Base-by-base conservation (phyloP, 2,329 filamentous ascomycete genomes). In the Trichoderma cornu-damae region DNA sequence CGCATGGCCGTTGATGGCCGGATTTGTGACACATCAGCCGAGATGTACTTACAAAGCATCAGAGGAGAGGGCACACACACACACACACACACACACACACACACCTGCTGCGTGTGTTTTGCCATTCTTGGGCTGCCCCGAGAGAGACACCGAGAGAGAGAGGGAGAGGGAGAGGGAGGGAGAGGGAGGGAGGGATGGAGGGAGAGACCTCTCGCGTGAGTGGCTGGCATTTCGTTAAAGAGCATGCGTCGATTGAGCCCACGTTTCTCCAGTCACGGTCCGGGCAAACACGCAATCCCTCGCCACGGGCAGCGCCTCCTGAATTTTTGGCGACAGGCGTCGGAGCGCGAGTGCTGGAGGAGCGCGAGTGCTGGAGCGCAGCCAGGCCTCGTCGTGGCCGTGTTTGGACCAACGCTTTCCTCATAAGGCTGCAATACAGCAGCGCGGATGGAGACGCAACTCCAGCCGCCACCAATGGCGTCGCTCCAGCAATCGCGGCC, bases 341-440 rank as follows among this genome's bases (percentile, higher is more conserved):
- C 37, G 37, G 43, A 44, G 53, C 26, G 43, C 48, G 53, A 56
- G 51, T 8, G 18, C 32, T 38, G 11, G n/a, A 28, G 18, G n/a
- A n/a, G n/a, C n/a, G n/a, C n/a, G n/a, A n/a, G n/a, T n/a, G n/a
- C n/a, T n/a, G n/a, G 14, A 26, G 16, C 48, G 24, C 48, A 51
- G 24, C 32, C 16, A n/a, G 37, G 18, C n/a, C 37, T 35, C 34
- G 57, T 59, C 57, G 57, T 59, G 57, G 57, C 50, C 40, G 22
- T 51, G 26, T 50, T 26, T 22, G 30, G 40, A 22, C 57, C 57
- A 55, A 51, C 40, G 44, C n/a, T 59, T 28, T 59, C 32, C 22
- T 24, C 49, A 32, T 59, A 59, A 55, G 57, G 57, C 57, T 59
- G 57, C 57, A 59, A 59, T 55, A 44, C 57, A 59, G 55, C 37